A percentile compares a stretch with the other conserved stretches of the same genome.
These are phyloP conservation scores for Penicillium argentinense DNA, from an alignment of 495 filamentous ascomycete species.

Conservation along the genomic window DNA sequence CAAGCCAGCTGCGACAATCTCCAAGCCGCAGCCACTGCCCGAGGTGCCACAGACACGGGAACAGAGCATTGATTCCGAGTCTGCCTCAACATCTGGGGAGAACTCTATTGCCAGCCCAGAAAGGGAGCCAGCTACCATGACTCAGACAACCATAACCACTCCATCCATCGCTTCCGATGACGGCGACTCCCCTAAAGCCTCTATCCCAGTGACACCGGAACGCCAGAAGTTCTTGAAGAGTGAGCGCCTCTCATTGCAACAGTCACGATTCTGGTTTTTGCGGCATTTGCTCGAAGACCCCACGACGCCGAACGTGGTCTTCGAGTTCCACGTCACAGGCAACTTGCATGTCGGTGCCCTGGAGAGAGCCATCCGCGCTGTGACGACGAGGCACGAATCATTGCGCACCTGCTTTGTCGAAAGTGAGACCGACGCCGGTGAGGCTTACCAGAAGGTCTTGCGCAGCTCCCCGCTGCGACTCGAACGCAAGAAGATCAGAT, in stretches of 20 bases:
- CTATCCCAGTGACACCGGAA: background rate
- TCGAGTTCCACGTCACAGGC: constrained; percentile 2
- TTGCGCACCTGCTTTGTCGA: constrained; percentile 37
- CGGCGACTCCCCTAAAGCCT: background rate
- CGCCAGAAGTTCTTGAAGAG: background rate
- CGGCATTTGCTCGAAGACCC: constrained; percentile 29
- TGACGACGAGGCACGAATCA: constrained; percentile 36
- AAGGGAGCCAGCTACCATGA: too few species aligned
- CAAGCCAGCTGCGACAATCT: background rate
- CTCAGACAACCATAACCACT: background rate
- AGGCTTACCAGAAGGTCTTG: too few species aligned
- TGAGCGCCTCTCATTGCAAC: constrained; percentile 4
- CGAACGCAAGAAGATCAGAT: constrained; percentile 6
- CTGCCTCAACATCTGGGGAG: too few species aligned
- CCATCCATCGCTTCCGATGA: too few species aligned
- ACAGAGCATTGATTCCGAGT: too few species aligned
- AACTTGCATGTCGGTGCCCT: constrained; percentile 16
- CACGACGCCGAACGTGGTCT: constrained; percentile 34
- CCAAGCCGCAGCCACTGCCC: background rate
- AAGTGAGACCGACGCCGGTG: too few species aligned
- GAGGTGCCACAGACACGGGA: too few species aligned
- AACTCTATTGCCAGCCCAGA: too few species aligned
- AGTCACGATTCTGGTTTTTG: constrained; percentile 44
- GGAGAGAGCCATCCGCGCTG: constrained; percentile 23
- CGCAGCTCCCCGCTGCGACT: too few species aligned